phyloP scores from a whole-genome alignment of 2,329 filamentous ascomycete genomes.

The Penicillium vulpinum region DNA sequence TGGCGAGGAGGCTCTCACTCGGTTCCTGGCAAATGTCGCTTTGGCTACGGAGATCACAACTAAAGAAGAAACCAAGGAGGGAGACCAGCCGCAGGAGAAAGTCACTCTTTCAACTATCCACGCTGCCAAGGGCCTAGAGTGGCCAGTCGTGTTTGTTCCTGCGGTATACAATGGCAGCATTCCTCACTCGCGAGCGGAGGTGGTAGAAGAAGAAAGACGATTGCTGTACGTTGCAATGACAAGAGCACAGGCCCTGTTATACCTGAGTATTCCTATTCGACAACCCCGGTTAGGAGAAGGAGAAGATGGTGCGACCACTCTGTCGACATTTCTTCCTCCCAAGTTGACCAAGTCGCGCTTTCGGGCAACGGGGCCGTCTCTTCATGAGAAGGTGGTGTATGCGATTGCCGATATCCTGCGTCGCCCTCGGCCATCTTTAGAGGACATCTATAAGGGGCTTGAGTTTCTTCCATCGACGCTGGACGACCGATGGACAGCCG shows the following conservation, averaged over 20 bases:
- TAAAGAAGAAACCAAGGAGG: constrained; percentile 55
- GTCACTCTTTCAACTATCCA: constrained; percentile 96
- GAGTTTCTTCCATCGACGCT: constrained; percentile 50
- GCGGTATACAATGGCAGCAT: constrained; percentile 88
- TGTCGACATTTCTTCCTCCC: constrained; percentile 71
- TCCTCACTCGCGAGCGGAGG: constrained; percentile 81
- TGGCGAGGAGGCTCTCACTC: constrained; percentile 66
- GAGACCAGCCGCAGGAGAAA: constrained; percentile 53
- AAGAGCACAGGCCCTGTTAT: constrained; percentile 79
- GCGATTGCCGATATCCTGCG: constrained; percentile 71
- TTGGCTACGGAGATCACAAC: constrained; percentile 71
- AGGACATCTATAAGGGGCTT: constrained; percentile 54
- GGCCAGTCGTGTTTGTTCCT: constrained; percentile 92
- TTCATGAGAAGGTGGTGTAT: constrained; percentile 62
- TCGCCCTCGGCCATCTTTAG: constrained; percentile 59
- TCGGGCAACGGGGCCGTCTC: constrained; percentile 66
- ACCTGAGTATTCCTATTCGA: constrained; percentile 76
- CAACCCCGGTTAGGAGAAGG: constrained; percentile 56
- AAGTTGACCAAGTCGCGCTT: constrained; percentile 54
- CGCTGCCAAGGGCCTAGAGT: constrained; percentile 92
- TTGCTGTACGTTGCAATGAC: constrained; percentile 97
- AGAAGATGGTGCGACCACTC: constrained; percentile 57
- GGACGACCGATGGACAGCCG: constrained; percentile 68
- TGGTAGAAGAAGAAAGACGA: constrained; percentile 81
- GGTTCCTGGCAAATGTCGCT: constrained; percentile 86